Evolutionary conservation across 805 yeast species (phyloP).

Genomic region (Tetrapisispora arboricola): DNA sequence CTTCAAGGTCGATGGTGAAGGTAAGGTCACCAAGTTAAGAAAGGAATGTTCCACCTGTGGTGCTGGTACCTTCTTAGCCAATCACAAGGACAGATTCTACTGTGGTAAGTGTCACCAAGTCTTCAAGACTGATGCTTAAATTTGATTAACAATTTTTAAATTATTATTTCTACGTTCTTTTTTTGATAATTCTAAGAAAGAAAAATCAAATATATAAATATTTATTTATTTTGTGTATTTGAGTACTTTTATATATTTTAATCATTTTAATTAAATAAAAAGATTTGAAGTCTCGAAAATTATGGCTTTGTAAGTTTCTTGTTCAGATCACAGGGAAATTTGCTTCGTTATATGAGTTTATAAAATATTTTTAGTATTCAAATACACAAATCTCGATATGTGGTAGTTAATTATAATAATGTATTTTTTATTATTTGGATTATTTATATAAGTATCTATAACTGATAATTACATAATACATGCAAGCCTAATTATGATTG

Average conservation of each 20-base stretch:
- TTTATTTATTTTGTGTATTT: slow-evolving; percentile 2
- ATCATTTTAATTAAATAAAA: background rate
- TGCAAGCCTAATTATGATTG: background rate
- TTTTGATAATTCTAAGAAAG: background rate
- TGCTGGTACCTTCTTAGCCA: slow-evolving; percentile 99
- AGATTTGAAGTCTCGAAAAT: background rate
- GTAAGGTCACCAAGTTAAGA: slow-evolving; percentile 96
- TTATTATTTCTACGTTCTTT: background rate
- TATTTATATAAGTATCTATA: background rate
- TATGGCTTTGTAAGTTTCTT: background rate
- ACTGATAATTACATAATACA: background rate
- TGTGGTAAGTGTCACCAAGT: slow-evolving; percentile 99
- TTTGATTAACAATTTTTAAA: background rate
- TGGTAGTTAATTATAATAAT: background rate
- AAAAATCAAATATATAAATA: slow-evolving; percentile 4
- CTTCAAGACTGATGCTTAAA: slow-evolving; percentile 42
- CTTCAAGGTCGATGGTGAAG: slow-evolving; percentile 98
- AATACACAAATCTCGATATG: too few species aligned
- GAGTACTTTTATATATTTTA: background rate
- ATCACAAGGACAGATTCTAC: slow-evolving; percentile 98
- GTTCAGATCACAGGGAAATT: too few species aligned
- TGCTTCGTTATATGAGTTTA: too few species aligned
- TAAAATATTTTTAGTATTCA: background rate
- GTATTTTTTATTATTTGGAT: too few species aligned
- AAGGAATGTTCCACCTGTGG: slow-evolving; percentile 98